Base-by-base conservation (phyloP, 345 rosid genomes). In the Eucalyptus tenuipes region DNA sequence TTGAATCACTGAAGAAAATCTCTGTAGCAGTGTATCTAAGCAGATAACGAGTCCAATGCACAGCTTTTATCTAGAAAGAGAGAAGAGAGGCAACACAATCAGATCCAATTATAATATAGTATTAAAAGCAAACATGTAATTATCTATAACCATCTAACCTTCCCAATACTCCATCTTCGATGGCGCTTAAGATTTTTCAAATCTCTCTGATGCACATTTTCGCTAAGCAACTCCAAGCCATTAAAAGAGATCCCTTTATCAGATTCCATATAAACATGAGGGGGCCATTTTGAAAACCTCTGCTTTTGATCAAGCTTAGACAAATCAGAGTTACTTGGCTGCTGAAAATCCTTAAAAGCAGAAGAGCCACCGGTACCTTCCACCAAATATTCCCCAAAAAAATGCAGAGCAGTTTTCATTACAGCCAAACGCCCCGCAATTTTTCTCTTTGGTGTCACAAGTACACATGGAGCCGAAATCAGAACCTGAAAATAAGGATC, bases 361-460 rank as follows among this genome's bases (percentile, higher is more conserved):
- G 98, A 93, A 88, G 97, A 94, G 64, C 98, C 99, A 88, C 97
- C 97, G 57, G 98, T 95, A 82, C 99, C 99, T 93, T 97, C 98
- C 88, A 96, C 97, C 95, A 96, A 90, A 91, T 94, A 94, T 88
- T 97, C 98, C 87, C 98, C 98, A 93, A 94, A 97, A 90, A 97
- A 96, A 94, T 95, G 98, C 95, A 97, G 90, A 86, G 94, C 95
- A 79, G 92, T 93, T 92, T 96, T 96, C 98, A 95, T 93, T 89
- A 97, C 95, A 87, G 98, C 96, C 92, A 97, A 92, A 71, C 90
- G 93, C 88, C 99, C 99, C 55, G 98, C 99, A 90, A 97, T 89
- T 92, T 96, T 97, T 92, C 98, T 96, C 92, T 96, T 97, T 86
- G 99, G 96, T 86, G 98, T 95, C 88, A 97, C 95, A 88, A 97